phyloP scores from a whole-genome alignment of 805 yeast genomes.

The Dipodascopsis tothii region DNA sequence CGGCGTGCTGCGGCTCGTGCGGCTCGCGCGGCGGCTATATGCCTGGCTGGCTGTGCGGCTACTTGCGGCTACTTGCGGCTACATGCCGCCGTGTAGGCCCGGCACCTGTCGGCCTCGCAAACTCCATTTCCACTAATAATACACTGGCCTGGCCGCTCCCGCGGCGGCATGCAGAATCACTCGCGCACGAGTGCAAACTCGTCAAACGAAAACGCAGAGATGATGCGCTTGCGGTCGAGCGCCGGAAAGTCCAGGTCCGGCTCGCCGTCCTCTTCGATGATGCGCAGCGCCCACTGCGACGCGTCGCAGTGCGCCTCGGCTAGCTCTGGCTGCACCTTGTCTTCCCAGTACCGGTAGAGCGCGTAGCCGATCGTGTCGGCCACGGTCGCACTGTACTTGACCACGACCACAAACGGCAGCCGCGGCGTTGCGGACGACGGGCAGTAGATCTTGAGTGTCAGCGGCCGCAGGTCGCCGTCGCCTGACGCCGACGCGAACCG shows the following conservation, averaged over 20 bases:
- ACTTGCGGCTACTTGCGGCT: too few relatives aligned
- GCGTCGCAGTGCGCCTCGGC: conserved; percentile 38
- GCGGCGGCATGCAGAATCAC: too few relatives aligned
- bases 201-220: conserved; percentile 68
- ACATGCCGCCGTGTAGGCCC: too few relatives aligned
- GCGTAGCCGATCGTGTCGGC: conserved; percentile 52
- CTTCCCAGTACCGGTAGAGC: conserved; percentile 32
- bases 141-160: too few relatives aligned
- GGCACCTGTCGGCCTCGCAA: too few relatives aligned
- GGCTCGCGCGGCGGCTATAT: too few relatives aligned
- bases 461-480: conserved; percentile 29
- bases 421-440: conserved; percentile 29
- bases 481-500: conserved; percentile 33
- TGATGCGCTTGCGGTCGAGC: conserved; percentile 56
- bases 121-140: too few relatives aligned
- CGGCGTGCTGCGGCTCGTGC: too few relatives aligned
- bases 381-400: conserved; percentile 38
- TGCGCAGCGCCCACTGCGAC: conserved; percentile 64
- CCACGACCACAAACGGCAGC: conserved; percentile 30
- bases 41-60: too few relatives aligned
- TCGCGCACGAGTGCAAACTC: conserved; percentile 70
- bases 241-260: conserved; percentile 88
- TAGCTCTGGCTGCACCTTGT: conserved; percentile 26
- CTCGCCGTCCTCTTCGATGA: conserved; percentile 89
- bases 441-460: conserved; percentile 31